phyloP scores from a whole-genome alignment of 208 protist genomes.

The Crithidia fasciculata region DNA sequence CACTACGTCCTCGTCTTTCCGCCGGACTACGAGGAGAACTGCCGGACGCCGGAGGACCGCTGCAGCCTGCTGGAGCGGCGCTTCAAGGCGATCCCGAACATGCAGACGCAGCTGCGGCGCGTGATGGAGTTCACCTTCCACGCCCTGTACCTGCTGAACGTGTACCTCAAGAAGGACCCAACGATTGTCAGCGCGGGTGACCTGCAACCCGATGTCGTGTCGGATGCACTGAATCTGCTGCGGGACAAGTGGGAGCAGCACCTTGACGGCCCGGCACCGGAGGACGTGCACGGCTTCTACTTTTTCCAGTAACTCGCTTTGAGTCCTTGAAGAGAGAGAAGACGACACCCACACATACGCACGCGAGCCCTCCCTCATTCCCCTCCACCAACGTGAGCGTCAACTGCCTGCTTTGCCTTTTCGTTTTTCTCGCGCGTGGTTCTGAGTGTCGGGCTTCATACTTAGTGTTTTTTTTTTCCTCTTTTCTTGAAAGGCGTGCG shows the following conservation, averaged over 20 bases:
- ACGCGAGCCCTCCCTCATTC: not conserved
- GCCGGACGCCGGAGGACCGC: slow-evolving; percentile 63
- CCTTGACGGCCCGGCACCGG: slow-evolving; percentile 61
- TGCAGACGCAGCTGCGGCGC: slow-evolving; percentile 57
- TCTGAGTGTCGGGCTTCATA: too few species aligned
- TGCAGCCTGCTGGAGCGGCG: slow-evolving; percentile 63
- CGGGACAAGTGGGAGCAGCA: slow-evolving; percentile 75
- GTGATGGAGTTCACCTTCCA: slow-evolving; percentile 87
- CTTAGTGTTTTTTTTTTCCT: too few species aligned
- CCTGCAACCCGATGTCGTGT: slow-evolving; percentile 44
- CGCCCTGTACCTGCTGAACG: slow-evolving; percentile 79
- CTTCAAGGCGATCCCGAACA: slow-evolving; percentile 74
- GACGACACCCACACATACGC: not conserved
- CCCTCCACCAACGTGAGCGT: too few species aligned
- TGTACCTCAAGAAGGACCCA: slow-evolving; percentile 56
- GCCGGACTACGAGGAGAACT: slow-evolving; percentile 75
- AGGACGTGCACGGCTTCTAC: slow-evolving; percentile 67
- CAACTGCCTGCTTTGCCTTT: too few species aligned
- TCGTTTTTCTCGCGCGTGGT: too few species aligned
- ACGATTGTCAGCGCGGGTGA: slow-evolving; percentile 24
- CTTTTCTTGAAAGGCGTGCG: too few species aligned
- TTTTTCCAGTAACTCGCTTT: slow-evolving; percentile 12
- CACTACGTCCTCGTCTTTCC: slow-evolving; percentile 91
- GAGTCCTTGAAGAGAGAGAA: not conserved
- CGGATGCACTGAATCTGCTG: slow-evolving; percentile 62